Evolutionary conservation across 805 yeast species (phyloP), one percentile per base, ranked within the genome.

Genomic region (Zygosaccharomyces lentus): DNA sequence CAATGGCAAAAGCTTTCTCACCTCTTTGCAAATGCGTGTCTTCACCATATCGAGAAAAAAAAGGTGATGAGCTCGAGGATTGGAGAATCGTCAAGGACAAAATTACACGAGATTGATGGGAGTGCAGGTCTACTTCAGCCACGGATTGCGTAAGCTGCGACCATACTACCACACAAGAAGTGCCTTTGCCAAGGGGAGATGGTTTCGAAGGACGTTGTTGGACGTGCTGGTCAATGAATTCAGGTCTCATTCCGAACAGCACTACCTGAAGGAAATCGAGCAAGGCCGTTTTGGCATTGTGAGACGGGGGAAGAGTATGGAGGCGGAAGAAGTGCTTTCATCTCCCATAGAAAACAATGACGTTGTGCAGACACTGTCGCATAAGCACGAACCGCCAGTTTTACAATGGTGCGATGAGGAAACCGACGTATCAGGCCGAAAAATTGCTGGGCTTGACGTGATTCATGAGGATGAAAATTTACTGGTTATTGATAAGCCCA

Each of bases 361-460:
- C 40, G 34, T 57, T 6, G 46, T 65, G 5, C 51, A 50, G 16
- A 56, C 58, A 1, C 46, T 47, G 4, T 49, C 80, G 38, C 97
- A 89, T 61, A 76, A 90, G 48, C 97, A 91, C 61, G 99, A 93
- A 59, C 96, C 97, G 5, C 81, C 95, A 0, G 89, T 90, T 2
- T 64, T 80, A 51, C 56, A 57, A 34, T 64, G 69, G 68, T 53
- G 59, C 34, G 39, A 42, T 3, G 41, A 45, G 2, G 54, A 51
- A 19, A 32, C 32, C 7, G 51, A 45, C 36, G 48, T 54, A 17
- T 40, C 46, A 2, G 36, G 47, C 4, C 43, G 37, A 2, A 38
- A 49, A 12, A 41, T 64, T 49, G 62, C 70, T 12, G 77, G 78
- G 0, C 80, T 88, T 43, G 73, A 75, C 42, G 77, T 89, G 10